Percentiles rank a stretch among this genome's conserved stretches.
These are phyloP conservation scores for Dictyostelium brefeldianum DNA, from an alignment of 78 protist genomes.

Conservation along the genomic window DNA sequence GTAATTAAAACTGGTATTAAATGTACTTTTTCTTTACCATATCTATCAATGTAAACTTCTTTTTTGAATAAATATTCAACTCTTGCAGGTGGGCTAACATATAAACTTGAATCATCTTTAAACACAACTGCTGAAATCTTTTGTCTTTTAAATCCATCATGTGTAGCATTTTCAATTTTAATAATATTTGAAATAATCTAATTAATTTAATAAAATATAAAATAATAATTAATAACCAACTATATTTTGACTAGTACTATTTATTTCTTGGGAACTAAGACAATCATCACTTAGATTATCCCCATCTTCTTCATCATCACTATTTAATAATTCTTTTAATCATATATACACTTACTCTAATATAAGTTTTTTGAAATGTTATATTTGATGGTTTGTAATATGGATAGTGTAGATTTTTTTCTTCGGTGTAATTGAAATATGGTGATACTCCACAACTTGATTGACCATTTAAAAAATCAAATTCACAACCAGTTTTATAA, in stretches of 20 bases:
- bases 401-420: neutral
- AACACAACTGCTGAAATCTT: neutral
- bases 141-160: neutral
- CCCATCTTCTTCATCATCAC: no score
- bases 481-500: neutral
- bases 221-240: no score
- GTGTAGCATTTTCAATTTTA: neutral
- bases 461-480: neutral
- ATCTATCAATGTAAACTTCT: neutral
- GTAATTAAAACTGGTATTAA: neutral
- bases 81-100: neutral
- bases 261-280: no score
- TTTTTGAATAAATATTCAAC: neutral
- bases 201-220: no score
- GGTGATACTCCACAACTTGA: neutral
- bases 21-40: neutral
- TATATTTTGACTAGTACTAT: no score
- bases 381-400: neutral
- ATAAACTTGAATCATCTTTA: neutral
- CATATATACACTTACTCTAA: neutral
- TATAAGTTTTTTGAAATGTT: neutral
- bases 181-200: neutral
- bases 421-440: neutral
- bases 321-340: no score
- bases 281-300: no score